Evolutionary conservation across 768 basidiomycete species (phyloP).

Genomic region (button mushroom (Agaricus bisporus)): DNA sequence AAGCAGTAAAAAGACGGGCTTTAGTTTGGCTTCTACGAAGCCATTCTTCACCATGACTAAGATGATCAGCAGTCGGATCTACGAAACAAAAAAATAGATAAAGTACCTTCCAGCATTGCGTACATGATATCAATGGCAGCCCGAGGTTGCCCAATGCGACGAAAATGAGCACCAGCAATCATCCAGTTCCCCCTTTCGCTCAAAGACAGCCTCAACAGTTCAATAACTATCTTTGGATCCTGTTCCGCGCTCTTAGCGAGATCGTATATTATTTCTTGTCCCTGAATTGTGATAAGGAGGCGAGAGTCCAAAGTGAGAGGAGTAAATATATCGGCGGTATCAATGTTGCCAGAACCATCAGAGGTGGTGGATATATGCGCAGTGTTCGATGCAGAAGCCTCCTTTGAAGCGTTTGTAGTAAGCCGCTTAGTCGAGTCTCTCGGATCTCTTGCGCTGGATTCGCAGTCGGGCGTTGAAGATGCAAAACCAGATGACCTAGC

Average conservation of each 20-base stretch:
- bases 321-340: conserved; percentile 11
- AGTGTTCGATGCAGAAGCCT: neutral
- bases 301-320: conserved; percentile 17
- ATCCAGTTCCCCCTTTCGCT: conserved; percentile 52
- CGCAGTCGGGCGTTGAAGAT: neutral
- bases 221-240: conserved; percentile 39
- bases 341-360: neutral
- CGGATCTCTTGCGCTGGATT: neutral
- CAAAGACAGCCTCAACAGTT: conserved; percentile 35
- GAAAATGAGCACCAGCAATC: conserved; percentile 47
- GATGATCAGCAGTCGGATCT: neutral
- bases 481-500: neutral
- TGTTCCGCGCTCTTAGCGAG: conserved; percentile 32
- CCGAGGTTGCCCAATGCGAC: conserved; percentile 37
- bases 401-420: neutral
- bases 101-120: conserved; percentile 42
- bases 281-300: conserved; percentile 30
- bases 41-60: conserved; percentile 35
- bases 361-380: neutral
- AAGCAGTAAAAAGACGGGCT: conserved; percentile 46
- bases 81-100: neutral
- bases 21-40: conserved; percentile 31
- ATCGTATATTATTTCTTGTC: conserved; percentile 36
- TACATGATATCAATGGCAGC: conserved; percentile 39
- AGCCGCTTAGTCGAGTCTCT: neutral